A percentile compares a stretch with the other conserved stretches of the same genome.
Conservation (phyloP, 257 asterid species). For the Scutellaria minor region DNA sequence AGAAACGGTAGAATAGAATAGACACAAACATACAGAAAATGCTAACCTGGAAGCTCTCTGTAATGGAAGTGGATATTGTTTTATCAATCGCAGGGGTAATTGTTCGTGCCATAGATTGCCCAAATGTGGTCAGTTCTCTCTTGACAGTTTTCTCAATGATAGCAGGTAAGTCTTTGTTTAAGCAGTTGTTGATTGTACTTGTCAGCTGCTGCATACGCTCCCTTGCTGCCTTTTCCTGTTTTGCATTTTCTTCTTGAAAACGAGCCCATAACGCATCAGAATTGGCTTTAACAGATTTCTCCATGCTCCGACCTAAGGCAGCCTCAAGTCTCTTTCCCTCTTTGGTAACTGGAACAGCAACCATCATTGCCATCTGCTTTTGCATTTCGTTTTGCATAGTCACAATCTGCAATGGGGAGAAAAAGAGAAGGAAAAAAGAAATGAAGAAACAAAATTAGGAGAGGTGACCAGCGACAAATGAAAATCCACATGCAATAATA, state of each 20-base stretch:
- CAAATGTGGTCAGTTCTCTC: conserved; percentile 70
- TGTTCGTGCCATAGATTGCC: conserved; percentile 80
- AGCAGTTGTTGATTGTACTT: conserved; percentile 58
- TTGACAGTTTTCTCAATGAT: conserved; percentile 79
- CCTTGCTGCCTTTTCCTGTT: conserved; percentile 78
- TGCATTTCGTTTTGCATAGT: conserved; percentile 62
- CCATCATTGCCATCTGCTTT: conserved; percentile 78
- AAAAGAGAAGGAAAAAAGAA: background rate
- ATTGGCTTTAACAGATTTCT: conserved; percentile 77
- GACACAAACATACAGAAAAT: conserved; percentile 19
- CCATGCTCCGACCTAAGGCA: conserved; percentile 76
- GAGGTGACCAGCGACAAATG: background rate
- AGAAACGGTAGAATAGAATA: background rate
- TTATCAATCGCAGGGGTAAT: conserved; percentile 79
- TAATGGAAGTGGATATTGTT: conserved; percentile 64
- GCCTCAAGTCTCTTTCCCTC: conserved; percentile 90
- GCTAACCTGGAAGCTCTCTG: conserved; percentile 85
- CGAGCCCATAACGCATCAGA: conserved; percentile 92
- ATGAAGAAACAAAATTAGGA: conserved; percentile 11
- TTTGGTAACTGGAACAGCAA: conserved; percentile 70
- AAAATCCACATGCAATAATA: background rate
- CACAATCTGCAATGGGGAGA: conserved; percentile 49
- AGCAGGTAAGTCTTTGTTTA: conserved; percentile 83
- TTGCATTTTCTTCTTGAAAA: conserved; percentile 79
- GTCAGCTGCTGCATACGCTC: conserved; percentile 73